phyloP scores from a whole-genome alignment of 1,139 yeast species.

The Candida albicans region DNA sequence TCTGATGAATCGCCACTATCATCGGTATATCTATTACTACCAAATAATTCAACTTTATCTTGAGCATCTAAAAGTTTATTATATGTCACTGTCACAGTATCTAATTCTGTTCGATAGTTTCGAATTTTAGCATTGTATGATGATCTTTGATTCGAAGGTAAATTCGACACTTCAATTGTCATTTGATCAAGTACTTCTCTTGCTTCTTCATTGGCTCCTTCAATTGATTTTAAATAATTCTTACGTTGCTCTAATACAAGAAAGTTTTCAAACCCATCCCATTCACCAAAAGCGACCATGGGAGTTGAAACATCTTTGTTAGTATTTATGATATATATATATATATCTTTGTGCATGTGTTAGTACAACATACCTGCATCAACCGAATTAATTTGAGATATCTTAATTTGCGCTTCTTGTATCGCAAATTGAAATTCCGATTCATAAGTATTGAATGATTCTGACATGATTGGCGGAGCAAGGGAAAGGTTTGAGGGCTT shows the following conservation, averaged over 20 bases:
- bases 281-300: neutral
- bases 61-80: slow-evolving; percentile 57
- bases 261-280: neutral
- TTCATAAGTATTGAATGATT: slow-evolving; percentile 67
- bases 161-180: slow-evolving; percentile 75
- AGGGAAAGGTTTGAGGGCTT: too few species aligned
- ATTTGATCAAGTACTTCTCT: slow-evolving; percentile 79
- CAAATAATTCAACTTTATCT: slow-evolving; percentile 69
- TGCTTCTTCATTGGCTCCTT: slow-evolving; percentile 73
- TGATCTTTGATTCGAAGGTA: slow-evolving; percentile 71
- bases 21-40: slow-evolving; percentile 43
- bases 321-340: too few species aligned
- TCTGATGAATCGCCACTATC: slow-evolving; percentile 45
- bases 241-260: slow-evolving; percentile 43
- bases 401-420: slow-evolving; percentile 67
- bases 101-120: slow-evolving; percentile 62
- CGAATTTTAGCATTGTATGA: slow-evolving; percentile 70
- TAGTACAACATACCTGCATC: slow-evolving; percentile 47
- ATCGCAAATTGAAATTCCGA: slow-evolving; percentile 71
- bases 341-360: neutral
- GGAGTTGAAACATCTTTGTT: neutral
- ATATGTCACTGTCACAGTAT: slow-evolving; percentile 53
- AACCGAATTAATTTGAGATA: slow-evolving; percentile 55
- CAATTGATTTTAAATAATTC: slow-evolving; percentile 56
- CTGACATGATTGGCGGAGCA: slow-evolving; percentile 42